Percentiles rank a stretch among this genome's conserved stretches.
phyloP scores from a whole-genome alignment of 2,329 filamentous ascomycete species.

The Alternaria dauci region DNA sequence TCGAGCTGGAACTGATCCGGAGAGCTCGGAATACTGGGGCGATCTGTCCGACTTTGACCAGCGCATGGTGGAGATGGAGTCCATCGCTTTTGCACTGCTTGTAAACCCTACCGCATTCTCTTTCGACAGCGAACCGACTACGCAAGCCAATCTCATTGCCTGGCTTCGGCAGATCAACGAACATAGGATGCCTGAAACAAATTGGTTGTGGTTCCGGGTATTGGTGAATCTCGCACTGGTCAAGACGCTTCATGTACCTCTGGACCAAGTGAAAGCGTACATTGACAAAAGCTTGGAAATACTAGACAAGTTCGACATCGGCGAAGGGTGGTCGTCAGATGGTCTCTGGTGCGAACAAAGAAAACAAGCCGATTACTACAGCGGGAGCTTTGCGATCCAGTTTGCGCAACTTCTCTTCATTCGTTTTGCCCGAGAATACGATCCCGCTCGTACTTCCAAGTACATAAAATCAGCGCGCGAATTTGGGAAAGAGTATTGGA shows the following conservation, averaged over 20 bases:
- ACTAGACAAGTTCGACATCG: constrained; percentile 57
- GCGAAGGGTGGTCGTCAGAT: constrained; percentile 60
- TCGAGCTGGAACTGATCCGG: constrained; percentile 41
- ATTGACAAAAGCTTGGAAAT: constrained; percentile 56
- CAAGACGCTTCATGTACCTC: constrained; percentile 52
- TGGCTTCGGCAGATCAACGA: constrained; percentile 58
- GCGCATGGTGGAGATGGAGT: constrained; percentile 64
- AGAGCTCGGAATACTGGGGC: constrained; percentile 58
- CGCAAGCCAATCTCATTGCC: constrained; percentile 44
- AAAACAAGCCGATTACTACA: constrained; percentile 62
- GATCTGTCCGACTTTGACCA: constrained; percentile 57
- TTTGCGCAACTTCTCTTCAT: constrained; percentile 60
- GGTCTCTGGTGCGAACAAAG: constrained; percentile 54
- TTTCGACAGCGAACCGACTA: constrained; percentile 36
- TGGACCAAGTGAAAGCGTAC: constrained; percentile 42
- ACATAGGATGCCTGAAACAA: constrained; percentile 58
- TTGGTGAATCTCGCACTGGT: constrained; percentile 59
- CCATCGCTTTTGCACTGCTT: constrained; percentile 60
- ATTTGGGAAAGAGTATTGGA: constrained; percentile 57
- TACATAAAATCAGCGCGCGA: constrained; percentile 54
- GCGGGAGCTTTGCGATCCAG: constrained; percentile 63
- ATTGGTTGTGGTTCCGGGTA: constrained; percentile 64
- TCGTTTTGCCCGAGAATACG: constrained; percentile 54
- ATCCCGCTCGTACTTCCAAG: constrained; percentile 47
- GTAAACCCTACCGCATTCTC: constrained; percentile 53